phyloP scores from a whole-genome alignment of 495 filamentous ascomycete species.

The Hyaloscypha bicolor region DNA sequence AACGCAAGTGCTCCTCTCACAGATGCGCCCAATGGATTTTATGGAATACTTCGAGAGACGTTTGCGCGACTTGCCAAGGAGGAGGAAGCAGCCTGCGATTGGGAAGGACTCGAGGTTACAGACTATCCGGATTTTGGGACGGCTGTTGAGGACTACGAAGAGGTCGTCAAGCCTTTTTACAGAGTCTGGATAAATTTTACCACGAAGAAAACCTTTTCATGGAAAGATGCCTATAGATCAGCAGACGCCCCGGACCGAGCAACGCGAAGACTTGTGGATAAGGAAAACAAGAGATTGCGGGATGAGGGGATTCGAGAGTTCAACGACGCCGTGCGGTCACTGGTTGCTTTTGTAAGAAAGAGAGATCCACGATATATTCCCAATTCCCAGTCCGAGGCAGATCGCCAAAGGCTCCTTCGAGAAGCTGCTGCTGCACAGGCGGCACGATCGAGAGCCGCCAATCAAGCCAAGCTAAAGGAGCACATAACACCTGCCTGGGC shows the following conservation, averaged over 20 bases:
- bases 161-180: constrained; percentile 80
- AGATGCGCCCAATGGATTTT: constrained; percentile 80
- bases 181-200: constrained; percentile 77
- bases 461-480: constrained; percentile 49
- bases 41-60: constrained; percentile 67
- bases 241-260: constrained; percentile 87
- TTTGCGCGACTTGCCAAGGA: constrained; percentile 83
- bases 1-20: constrained; percentile 74
- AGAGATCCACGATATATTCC: constrained; percentile 81
- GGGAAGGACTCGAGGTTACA: constrained; percentile 54
- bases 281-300: constrained; percentile 87
- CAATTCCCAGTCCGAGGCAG: constrained; percentile 71
- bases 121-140: constrained; percentile 83
- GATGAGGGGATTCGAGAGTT: constrained; percentile 84
- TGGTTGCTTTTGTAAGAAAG: constrained; percentile 91
- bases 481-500: constrained; percentile 80
- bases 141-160: constrained; percentile 66
- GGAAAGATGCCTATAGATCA: constrained; percentile 81
- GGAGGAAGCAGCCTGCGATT: constrained; percentile 72
- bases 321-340: constrained; percentile 85
- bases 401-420: constrained; percentile 78
- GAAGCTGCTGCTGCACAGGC: constrained; percentile 82
- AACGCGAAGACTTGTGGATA: constrained; percentile 84
- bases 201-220: constrained; percentile 83
- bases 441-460: constrained; percentile 75